A percentile compares a stretch with the other conserved stretches of the same genome.
These are phyloP conservation scores for Gynandropsis gynandra DNA, from an alignment of 345 rosid genomes.

Conservation along the genomic window DNA sequence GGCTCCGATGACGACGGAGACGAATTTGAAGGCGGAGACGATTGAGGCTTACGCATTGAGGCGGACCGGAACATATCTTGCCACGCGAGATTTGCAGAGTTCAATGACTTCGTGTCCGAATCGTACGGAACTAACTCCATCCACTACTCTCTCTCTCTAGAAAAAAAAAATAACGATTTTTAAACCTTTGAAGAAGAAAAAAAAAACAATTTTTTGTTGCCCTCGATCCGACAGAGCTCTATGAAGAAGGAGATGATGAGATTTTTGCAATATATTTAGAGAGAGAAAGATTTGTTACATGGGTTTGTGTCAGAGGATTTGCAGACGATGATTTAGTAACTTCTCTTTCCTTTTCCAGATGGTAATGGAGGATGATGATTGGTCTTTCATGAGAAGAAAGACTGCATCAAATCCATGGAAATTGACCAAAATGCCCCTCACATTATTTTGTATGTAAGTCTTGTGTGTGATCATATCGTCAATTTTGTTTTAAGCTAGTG, in stretches of 20 bases:
- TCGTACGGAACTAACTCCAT: slow-evolving; percentile 90
- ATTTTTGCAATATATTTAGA: too few relatives aligned
- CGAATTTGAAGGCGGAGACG: slow-evolving; percentile 26
- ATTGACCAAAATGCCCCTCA: slow-evolving; percentile 19
- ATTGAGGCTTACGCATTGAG: slow-evolving; percentile 56
- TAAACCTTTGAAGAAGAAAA: neutral
- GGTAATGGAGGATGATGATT: slow-evolving; percentile 28
- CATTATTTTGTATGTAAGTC: slow-evolving; percentile 7
- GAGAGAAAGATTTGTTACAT: too few relatives aligned
- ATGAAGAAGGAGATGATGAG: neutral
- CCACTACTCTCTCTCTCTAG: slow-evolving; percentile 17
- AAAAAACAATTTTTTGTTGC: neutral
- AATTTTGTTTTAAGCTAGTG: too few relatives aligned
- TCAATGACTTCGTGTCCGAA: slow-evolving; percentile 38
- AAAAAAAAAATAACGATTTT: neutral
- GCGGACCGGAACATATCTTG: slow-evolving; percentile 95
- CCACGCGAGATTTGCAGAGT: slow-evolving; percentile 56
- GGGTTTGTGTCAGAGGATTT: neutral
- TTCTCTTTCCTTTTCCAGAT: neutral
- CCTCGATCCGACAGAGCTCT: slow-evolving; percentile 4
- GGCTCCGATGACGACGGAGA: slow-evolving; percentile 26
- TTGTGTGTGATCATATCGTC: too few relatives aligned
- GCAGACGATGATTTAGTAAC: slow-evolving; percentile 1
- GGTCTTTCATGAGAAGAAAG: slow-evolving; percentile 18
- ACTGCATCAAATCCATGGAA: neutral